phyloP scores from a whole-genome alignment of 768 basidiomycete genomes.

The Sporobolomyces pararoseus region DNA sequence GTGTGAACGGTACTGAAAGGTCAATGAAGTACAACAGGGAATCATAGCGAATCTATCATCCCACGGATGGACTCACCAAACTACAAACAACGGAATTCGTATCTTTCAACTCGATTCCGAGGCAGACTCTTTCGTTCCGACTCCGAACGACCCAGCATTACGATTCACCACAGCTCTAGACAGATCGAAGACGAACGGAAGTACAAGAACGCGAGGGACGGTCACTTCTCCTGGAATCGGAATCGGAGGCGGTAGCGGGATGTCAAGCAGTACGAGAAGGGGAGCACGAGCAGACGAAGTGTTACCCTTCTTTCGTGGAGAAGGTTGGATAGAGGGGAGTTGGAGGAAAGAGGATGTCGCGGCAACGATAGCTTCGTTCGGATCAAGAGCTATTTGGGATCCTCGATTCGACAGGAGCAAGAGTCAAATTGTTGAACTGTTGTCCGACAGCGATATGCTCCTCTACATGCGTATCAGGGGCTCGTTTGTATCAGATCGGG shows the following conservation, averaged over 20 bases:
- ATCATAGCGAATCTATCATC: constrained; percentile 30
- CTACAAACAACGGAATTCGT: constrained; percentile 15
- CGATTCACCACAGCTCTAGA: neutral
- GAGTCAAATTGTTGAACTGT: constrained; percentile 2
- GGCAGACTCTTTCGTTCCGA: neutral
- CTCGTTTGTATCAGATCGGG: constrained; percentile 19
- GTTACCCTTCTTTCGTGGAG: constrained; percentile 32
- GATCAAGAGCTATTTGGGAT: constrained; percentile 25
- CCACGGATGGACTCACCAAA: constrained; percentile 25
- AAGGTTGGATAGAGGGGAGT: constrained; percentile 35
- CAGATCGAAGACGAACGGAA: neutral
- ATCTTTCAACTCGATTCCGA: constrained; percentile 26
- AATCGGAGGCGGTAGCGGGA: neutral
- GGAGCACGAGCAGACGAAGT: constrained; percentile 30
- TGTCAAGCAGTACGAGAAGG: neutral
- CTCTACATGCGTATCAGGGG: constrained; percentile 15
- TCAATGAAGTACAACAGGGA: neutral
- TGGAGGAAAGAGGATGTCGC: constrained; percentile 36
- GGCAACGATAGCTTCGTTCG: constrained; percentile 27
- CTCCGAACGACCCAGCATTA: constrained; percentile 2
- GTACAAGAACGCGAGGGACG: neutral
- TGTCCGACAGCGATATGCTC: constrained; percentile 22
- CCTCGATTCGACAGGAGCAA: constrained; percentile 14
- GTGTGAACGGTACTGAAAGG: neutral
- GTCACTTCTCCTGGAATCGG: constrained; percentile 3